Evolutionary conservation across 345 rosid species (phyloP), one percentile per base, ranked within the genome.

Genomic region (Brassica rapa): DNA sequence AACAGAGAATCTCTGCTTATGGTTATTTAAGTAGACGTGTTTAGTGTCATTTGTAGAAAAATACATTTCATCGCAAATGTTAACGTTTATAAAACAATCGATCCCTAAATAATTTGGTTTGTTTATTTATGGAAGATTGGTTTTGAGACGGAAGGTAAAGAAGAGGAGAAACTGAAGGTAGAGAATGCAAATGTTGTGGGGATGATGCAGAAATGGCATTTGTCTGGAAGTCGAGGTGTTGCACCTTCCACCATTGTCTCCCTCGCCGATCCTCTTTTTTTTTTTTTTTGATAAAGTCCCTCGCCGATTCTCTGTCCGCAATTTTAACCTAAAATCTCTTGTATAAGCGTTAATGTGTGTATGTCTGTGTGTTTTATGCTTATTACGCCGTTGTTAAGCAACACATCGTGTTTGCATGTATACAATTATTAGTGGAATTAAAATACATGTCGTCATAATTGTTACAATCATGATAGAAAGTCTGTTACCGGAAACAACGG

Each of bases 141-240:
- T 1, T 86, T 92, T 68, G 53, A 78, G 27, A 74, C 77, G 0
- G 97, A 92, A 75, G 97, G 93, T 25, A 92, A 92, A 79, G 93
- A 87, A 32, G 90, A 85, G 6, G 63, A 89, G 2, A 90, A 86
- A 72, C 4, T 87, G 46, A 83, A 75, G 57, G 90, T 94, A 73
- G 88, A 85, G 83, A 92, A 92, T 62, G 85, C 77, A 3, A 92
- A 94, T 76, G 93, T 94, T 75, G 93, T 76, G 12, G 86, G 83
- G 85, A 89, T 86, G 92, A 88, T 94, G 71, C 85, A 90, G 89
- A 86, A 78, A 80, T 94, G 98, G 98, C 90, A 94, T 72, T 94
- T 94, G 75, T 93, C 94, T 4, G 97, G 89, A 76, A 86, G 85
- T 6, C 82, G 93, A 24, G 98, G 86, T 5, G 87, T 90, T 6